Conservation (phyloP, 257 asterid species). For the Perilla frutescens region DNA sequence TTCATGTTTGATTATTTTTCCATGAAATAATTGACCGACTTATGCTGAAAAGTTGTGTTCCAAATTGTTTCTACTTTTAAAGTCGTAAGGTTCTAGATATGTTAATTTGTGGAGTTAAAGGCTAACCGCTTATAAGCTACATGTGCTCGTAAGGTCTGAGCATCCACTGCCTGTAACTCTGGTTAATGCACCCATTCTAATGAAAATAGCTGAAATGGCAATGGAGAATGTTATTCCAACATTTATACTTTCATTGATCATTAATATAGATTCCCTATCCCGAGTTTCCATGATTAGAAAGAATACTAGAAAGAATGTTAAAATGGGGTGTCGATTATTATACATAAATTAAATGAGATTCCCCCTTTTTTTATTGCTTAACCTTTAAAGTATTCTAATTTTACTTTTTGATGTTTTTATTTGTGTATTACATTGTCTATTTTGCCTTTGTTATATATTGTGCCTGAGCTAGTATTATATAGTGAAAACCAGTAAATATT, state of each 20-base stretch:
- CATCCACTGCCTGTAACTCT: too few species aligned
- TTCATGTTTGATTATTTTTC: not conserved
- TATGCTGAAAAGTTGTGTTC: conserved; percentile 2
- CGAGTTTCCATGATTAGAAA: not conserved
- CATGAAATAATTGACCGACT: not conserved
- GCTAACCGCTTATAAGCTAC: not conserved
- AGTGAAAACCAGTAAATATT: not conserved
- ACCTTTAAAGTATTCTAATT: not conserved
- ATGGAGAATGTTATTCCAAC: not conserved
- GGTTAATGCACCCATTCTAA: not conserved
- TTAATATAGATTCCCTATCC: not conserved
- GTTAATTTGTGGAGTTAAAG: not conserved
- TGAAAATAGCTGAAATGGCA: not conserved
- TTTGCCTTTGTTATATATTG: not conserved
- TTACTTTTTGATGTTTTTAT: not conserved
- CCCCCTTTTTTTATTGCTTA: not conserved
- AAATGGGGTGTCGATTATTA: not conserved
- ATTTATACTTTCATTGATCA: not conserved
- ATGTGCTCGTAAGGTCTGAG: not conserved
- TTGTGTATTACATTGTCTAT: not conserved
- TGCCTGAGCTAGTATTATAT: conserved; percentile 13
- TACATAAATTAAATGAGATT: conserved; percentile 3
- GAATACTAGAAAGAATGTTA: not conserved
- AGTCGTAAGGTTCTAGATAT: not conserved
- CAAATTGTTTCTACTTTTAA: not conserved